A percentile compares a stretch with the other conserved stretches of the same genome.
Evolutionary conservation across 306 rosid species (phyloP).

Genomic region (Canavalia gladiata): DNA sequence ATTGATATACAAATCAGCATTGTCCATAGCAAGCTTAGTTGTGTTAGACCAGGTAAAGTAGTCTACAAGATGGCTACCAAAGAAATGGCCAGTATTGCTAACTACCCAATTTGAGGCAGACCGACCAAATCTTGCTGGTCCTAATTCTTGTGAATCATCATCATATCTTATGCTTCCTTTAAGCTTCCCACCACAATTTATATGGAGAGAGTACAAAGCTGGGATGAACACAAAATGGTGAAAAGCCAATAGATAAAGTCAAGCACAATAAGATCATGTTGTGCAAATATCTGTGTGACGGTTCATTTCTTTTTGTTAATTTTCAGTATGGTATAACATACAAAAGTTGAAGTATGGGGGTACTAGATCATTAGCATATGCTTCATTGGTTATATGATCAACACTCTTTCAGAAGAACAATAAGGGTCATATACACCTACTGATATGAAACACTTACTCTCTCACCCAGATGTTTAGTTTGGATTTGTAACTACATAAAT

Average conservation of each 20-base stretch:
- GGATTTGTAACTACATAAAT: no score
- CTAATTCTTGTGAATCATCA: conserved; percentile 52
- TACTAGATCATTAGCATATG: neutral
- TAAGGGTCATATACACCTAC: no score
- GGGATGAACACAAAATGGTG: conserved; percentile 8
- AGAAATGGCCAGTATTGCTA: conserved; percentile 71
- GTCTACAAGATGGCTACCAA: conserved; percentile 47
- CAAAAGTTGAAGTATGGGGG: no score
- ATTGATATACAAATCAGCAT: conserved; percentile 59
- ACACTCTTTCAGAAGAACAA: no score
- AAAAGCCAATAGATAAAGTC: conserved; percentile 6
- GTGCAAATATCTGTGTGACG: neutral
- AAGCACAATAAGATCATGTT: neutral
- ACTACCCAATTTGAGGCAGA: conserved; percentile 62
- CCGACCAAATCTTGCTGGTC: conserved; percentile 49
- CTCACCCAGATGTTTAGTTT: no score
- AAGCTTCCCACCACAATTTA: conserved; percentile 71
- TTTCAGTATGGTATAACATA: neutral
- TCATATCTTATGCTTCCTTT: conserved; percentile 51
- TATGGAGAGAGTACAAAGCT: neutral
- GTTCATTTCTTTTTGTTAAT: neutral
- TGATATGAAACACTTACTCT: no score
- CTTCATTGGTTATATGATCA: neutral
- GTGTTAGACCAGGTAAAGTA: conserved; percentile 47
- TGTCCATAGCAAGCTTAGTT: conserved; percentile 52